These are phyloP conservation scores for Trichomonas vaginalis DNA, from an alignment of 208 protist species.

Conservation along the genomic window DNA sequence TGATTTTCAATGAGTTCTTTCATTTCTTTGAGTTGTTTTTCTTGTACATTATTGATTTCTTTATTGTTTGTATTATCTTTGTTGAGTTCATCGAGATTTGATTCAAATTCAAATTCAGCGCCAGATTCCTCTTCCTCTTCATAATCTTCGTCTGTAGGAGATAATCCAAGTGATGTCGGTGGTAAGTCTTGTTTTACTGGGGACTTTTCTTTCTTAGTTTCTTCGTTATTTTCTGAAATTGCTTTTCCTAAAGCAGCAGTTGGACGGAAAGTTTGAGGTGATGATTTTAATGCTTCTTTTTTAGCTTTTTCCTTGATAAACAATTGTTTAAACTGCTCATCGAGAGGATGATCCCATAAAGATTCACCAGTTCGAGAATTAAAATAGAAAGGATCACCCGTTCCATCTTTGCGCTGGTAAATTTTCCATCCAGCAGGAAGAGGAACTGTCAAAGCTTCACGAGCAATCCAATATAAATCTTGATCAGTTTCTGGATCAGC, in stretches of 20 bases:
- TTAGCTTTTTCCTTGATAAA: neutral
- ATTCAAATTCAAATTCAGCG: neutral
- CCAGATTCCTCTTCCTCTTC: neutral
- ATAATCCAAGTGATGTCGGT: neutral
- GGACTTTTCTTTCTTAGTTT: neutral
- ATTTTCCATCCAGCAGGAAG: neutral
- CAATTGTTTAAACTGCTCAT: neutral
- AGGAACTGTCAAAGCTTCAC: neutral
- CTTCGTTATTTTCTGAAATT: neutral
- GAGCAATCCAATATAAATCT: neutral
- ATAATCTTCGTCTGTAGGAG: neutral
- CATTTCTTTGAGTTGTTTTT: neutral
- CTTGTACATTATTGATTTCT: neutral
- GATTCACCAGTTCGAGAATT: neutral
- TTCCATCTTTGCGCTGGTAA: neutral
- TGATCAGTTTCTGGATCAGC: neutral
- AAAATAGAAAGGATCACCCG: constrained; percentile 3
- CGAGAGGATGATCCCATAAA: constrained; percentile 5
- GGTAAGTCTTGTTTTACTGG: neutral
- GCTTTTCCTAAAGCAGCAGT: neutral
- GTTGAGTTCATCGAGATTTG: neutral
- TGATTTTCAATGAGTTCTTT: neutral
- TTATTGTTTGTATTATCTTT: neutral
- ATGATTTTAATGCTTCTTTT: neutral
- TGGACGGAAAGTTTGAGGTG: neutral